phyloP scores from a whole-genome alignment of 1,284 basidiomycete genomes.

The Apiotrichum brassicae region DNA sequence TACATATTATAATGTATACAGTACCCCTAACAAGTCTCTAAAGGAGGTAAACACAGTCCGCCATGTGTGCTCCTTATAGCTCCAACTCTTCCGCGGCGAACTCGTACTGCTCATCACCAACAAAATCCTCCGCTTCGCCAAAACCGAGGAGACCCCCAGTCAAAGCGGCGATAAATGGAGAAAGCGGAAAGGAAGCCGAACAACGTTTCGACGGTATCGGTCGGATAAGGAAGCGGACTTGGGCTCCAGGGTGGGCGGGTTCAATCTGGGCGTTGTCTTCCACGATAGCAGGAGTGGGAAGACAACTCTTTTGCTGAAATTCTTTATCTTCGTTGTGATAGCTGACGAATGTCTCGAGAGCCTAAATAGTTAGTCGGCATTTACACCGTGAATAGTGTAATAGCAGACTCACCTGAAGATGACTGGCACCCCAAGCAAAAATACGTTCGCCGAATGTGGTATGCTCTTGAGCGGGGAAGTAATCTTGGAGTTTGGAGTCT shows the following conservation, averaged over 20 bases:
- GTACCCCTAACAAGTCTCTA: no score
- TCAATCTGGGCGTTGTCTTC: background rate
- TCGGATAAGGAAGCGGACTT: constrained; percentile 1
- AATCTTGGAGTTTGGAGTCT: background rate
- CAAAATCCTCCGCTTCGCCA: background rate
- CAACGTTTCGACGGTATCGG: background rate
- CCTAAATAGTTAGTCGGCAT: background rate
- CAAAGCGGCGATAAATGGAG: background rate
- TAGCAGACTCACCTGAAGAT: background rate
- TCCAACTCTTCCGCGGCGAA: background rate
- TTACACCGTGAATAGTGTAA: background rate
- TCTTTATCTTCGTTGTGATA: background rate
- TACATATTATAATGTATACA: no score
- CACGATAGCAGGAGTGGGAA: background rate
- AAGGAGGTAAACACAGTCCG: no score
- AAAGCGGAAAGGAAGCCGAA: background rate
- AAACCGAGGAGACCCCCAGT: background rate
- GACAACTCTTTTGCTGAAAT: no score
- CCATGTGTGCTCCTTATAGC: no score
- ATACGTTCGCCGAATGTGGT: background rate
- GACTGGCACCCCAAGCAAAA: background rate
- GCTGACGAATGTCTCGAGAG: background rate
- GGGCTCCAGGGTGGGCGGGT: background rate
- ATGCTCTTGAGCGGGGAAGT: constrained; percentile 1
- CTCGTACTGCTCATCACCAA: background rate